These are phyloP conservation scores for Metarhizium rileyi DNA, from an alignment of 2,329 filamentous ascomycete genomes.

Conservation along the genomic window DNA sequence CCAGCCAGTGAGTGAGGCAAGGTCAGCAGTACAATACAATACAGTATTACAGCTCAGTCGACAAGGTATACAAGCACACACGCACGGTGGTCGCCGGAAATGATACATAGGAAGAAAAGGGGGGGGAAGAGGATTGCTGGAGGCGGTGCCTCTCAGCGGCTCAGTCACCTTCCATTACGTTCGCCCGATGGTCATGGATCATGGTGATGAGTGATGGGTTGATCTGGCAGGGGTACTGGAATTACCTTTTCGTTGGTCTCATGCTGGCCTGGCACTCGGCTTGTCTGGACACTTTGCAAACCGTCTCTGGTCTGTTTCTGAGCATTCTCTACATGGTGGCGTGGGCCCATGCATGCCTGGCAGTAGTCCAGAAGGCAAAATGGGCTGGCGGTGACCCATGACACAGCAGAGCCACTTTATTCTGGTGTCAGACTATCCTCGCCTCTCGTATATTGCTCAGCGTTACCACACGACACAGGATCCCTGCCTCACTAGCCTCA, in stretches of 20 bases:
- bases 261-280: not conserved
- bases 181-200: slow-evolving; percentile 6
- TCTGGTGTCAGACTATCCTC: slow-evolving; percentile 40
- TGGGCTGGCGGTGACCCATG: slow-evolving; percentile 16
- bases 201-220: slow-evolving; percentile 2
- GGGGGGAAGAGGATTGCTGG: no score
- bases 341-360: slow-evolving; percentile 12
- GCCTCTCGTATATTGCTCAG: slow-evolving; percentile 40
- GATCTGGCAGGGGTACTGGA: slow-evolving; percentile 2
- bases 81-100: slow-evolving; percentile 3
- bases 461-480: slow-evolving; percentile 29
- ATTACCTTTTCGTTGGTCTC: not conserved
- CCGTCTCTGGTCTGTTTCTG: slow-evolving; percentile 1
- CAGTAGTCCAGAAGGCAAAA: slow-evolving; percentile 19
- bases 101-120: not conserved
- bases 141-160: not conserved
- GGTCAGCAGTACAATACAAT: no score
- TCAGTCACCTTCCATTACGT: slow-evolving; percentile 1
- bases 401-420: slow-evolving; percentile 30
- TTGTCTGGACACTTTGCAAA: not conserved
- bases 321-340: slow-evolving; percentile 5
- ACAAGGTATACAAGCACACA: slow-evolving; percentile 11
- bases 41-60: no score
- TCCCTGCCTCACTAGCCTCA: slow-evolving; percentile 19
- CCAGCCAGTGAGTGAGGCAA: no score